Conservation (phyloP, 345 rosid species). For the Gossypioides kirkii region DNA sequence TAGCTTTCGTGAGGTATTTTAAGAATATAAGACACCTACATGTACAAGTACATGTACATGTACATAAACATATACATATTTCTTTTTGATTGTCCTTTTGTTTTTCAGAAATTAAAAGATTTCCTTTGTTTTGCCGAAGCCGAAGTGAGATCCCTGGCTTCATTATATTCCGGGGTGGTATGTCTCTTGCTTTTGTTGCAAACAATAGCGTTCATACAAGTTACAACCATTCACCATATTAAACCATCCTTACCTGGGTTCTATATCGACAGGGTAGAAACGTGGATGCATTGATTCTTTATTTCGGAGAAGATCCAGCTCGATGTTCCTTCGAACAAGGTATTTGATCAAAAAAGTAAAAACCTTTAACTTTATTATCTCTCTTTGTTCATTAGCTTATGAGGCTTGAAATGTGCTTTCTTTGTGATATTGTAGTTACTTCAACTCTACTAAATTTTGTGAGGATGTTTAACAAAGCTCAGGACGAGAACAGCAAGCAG, state of each 20-base stretch:
- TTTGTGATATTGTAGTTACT: slow-evolving; percentile 32
- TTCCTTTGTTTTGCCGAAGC: slow-evolving; percentile 79
- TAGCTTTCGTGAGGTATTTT: slow-evolving; percentile 55
- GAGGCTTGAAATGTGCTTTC: neutral
- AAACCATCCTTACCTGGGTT: slow-evolving; percentile 1
- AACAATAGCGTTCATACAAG: slow-evolving; percentile 2
- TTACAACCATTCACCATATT: neutral
- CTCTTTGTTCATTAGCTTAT: neutral
- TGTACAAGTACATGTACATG: neutral
- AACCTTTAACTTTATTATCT: neutral
- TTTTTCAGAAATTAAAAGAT: slow-evolving; percentile 56
- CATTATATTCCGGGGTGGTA: slow-evolving; percentile 85
- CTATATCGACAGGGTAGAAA: slow-evolving; percentile 61
- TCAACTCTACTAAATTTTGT: slow-evolving; percentile 74
- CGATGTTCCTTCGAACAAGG: slow-evolving; percentile 94
- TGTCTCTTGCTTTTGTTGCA: slow-evolving; percentile 12
- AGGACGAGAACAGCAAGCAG: slow-evolving; percentile 74
- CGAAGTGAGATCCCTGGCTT: slow-evolving; percentile 76
- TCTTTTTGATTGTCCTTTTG: neutral
- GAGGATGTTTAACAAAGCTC: slow-evolving; percentile 76
- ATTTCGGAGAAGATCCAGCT: slow-evolving; percentile 97
- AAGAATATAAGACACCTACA: neutral
- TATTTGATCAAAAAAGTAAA: slow-evolving; percentile 14
- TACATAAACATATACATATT: neutral
- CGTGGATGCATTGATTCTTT: slow-evolving; percentile 81